Evolutionary conservation across 2,329 filamentous ascomycete species (phyloP).

Genomic region (Ilyonectria destructans): DNA sequence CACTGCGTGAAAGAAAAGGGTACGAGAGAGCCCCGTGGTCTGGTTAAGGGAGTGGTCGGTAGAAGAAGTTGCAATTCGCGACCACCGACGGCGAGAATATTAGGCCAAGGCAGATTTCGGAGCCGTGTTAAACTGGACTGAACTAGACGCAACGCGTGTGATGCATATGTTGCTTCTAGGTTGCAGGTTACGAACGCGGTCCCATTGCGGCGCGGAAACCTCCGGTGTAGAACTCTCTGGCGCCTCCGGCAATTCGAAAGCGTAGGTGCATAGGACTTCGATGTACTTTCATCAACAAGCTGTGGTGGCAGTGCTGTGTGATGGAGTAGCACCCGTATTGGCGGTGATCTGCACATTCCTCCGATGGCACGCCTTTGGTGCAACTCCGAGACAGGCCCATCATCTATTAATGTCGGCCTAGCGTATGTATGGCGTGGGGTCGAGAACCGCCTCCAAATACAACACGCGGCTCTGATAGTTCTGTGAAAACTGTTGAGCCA

Average conservation of each 20-base stretch:
- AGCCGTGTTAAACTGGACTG: not conserved
- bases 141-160: not conserved
- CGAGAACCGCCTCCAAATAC: not conserved
- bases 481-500: too few species aligned
- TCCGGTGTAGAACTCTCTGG: not conserved
- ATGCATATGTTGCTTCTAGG: not conserved
- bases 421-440: not conserved
- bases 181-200: not conserved
- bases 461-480: not conserved
- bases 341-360: not conserved
- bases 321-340: not conserved
- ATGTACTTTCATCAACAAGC: too few species aligned
- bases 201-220: not conserved
- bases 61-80: not conserved
- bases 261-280: too few species aligned
- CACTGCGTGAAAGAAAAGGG: not conserved
- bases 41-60: not conserved
- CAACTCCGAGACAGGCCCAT: too few species aligned
- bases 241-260: not conserved
- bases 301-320: too few species aligned
- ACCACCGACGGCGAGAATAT: not conserved
- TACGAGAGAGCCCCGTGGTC: not conserved
- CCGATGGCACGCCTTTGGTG: not conserved
- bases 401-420: not conserved
- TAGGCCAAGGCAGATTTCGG: too few species aligned